Base-by-base conservation (phyloP, 768 basidiomycete species). In the Russula griseocarnosa region DNA sequence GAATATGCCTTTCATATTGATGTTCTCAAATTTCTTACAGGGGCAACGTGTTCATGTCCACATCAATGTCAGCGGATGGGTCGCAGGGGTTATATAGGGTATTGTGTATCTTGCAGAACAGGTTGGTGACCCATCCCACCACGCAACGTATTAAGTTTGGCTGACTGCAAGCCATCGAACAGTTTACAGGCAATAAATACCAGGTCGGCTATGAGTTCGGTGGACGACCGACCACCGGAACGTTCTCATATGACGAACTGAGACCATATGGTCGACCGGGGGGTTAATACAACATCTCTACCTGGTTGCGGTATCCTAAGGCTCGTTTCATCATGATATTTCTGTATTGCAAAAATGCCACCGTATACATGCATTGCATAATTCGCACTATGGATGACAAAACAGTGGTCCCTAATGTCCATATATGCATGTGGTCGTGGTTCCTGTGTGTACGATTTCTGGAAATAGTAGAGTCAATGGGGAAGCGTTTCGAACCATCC, bases 21-120 rank as follows among this genome's bases (percentile, higher is more conserved):
- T n/a, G 11, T 51, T 56, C n/a, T 18, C 28, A 20, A 16, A 26
- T 24, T n/a, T n/a, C 30, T 32, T 56, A 32, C 44, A 73, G 72
- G 54, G 66, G 42, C 67, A 74, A 60, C 55, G 61, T 16, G 76
- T 76, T 26, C 63, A 67, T 44, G 73, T 73, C 16, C 70, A 68
- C 32, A 67, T 76, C 53, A 57, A 66, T 20, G 67, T 67, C 7
- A 70, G 76, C 50, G 57, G 70, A 3, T 77, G 75, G 75, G 73
- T 73, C n/a, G 62, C 74, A 26, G 74, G n/a, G 74, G 5, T 77
- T 30, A 55, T 77, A n/a, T 66, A 75, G 26, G 54, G 67, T 3
- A 46, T 62, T 16, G 51, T 72, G 46, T 34, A 72, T 9, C 30
- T 70, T 6, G 68, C 64, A n/a, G n/a, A n/a, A n/a, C n/a, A n/a